A percentile compares a stretch with the other conserved stretches of the same genome.
Conservation (phyloP, 2,329 filamentous ascomycete genomes). For the Sporothrix euskadiensis region DNA sequence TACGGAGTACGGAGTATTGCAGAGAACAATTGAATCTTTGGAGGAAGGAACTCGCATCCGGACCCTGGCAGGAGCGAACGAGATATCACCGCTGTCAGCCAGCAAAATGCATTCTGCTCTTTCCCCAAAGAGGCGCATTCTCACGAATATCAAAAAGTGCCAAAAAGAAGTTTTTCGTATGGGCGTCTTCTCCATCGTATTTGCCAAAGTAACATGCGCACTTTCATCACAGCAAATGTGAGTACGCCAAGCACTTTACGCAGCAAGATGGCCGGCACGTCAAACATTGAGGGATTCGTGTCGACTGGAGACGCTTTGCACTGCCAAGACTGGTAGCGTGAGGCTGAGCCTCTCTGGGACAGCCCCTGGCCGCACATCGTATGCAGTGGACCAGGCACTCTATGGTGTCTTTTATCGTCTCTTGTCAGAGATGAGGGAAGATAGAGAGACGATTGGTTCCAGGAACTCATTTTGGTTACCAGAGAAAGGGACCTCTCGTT, state of each 20-base stretch:
- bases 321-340: slow-evolving; percentile 28
- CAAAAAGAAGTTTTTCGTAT: background rate
- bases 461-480: background rate
- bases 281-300: slow-evolving; percentile 1
- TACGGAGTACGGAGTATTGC: too few relatives aligned
- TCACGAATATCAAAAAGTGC: background rate
- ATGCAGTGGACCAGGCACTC: background rate
- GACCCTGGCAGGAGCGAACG: background rate
- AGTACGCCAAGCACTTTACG: background rate
- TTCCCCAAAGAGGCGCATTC: background rate
- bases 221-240: background rate
- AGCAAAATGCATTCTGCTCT: background rate
- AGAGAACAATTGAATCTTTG: background rate
- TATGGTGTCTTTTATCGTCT: background rate
- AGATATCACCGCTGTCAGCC: background rate
- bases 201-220: background rate
- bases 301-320: background rate
- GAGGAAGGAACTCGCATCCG: background rate
- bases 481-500: background rate
- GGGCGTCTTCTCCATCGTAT: background rate
- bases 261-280: background rate
- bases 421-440: background rate
- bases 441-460: background rate
- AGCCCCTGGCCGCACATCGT: slow-evolving; percentile 2
- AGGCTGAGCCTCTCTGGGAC: slow-evolving; percentile 25